These are phyloP conservation scores for Parasarocladium wereldwijsianum DNA, from an alignment of 2,329 filamentous ascomycete species.

Conservation along the genomic window DNA sequence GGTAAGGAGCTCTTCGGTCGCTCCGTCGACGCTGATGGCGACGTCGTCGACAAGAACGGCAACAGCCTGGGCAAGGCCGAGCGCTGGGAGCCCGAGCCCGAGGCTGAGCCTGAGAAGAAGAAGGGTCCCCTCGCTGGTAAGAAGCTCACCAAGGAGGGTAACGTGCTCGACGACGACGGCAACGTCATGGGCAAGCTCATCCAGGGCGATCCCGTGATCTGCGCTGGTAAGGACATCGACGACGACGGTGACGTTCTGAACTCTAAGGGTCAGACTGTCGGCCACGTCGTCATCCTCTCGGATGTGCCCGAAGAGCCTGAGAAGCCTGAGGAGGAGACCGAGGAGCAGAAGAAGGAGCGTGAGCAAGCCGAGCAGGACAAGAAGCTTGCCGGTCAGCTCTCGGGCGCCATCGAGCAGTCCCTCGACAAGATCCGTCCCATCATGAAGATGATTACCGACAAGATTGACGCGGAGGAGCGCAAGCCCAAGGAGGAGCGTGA, in stretches of 20 bases:
- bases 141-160: slow-evolving; percentile 42
- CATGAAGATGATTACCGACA: slow-evolving; percentile 73
- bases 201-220: slow-evolving; percentile 49
- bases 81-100: slow-evolving; percentile 40
- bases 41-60: slow-evolving; percentile 64
- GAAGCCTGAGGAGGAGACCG: slow-evolving; percentile 31
- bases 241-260: slow-evolving; percentile 59
- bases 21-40: slow-evolving; percentile 66
- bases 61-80: slow-evolving; percentile 43
- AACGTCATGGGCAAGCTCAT: slow-evolving; percentile 53
- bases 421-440: slow-evolving; percentile 75
- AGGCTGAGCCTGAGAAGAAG: slow-evolving; percentile 31
- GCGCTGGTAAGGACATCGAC: slow-evolving; percentile 55
- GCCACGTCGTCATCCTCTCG: slow-evolving; percentile 52
- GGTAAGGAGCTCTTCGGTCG: slow-evolving; percentile 58
- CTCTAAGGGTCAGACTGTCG: slow-evolving; percentile 49
- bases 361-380: slow-evolving; percentile 49
- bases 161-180: slow-evolving; percentile 42
- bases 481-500: slow-evolving; percentile 78
- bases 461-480: slow-evolving; percentile 66
- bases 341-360: slow-evolving; percentile 41
- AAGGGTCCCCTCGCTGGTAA: slow-evolving; percentile 37
- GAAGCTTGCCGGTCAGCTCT: slow-evolving; percentile 67
- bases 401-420: slow-evolving; percentile 57
- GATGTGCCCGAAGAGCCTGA: slow-evolving; percentile 33